Conservation (phyloP, 1,139 yeast species). For the Cylindricascospora bacillispora region DNA sequence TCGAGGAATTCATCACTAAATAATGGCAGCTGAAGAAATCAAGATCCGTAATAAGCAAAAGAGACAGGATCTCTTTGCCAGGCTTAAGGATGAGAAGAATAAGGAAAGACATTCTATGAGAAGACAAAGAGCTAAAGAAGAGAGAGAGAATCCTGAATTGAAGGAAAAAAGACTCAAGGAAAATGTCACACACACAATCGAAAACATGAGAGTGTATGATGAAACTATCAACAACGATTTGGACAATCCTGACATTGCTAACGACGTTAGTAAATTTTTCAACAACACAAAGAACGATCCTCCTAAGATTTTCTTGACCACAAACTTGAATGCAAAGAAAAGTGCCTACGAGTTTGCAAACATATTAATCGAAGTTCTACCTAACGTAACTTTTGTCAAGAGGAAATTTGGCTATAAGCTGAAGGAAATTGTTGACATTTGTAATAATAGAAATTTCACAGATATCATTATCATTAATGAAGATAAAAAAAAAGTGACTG, state of each 20-base stretch:
- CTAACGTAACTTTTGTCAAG: slow-evolving; percentile 75
- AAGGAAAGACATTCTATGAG: slow-evolving; percentile 69
- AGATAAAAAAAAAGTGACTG: slow-evolving; percentile 83
- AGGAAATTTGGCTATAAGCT: slow-evolving; percentile 74
- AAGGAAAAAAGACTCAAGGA: slow-evolving; percentile 66
- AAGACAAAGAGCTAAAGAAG: slow-evolving; percentile 70
- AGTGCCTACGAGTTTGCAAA: slow-evolving; percentile 88
- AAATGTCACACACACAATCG: slow-evolving; percentile 82
- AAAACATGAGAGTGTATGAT: slow-evolving; percentile 76
- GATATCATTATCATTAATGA: slow-evolving; percentile 84
- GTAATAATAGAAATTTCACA: slow-evolving; percentile 73
- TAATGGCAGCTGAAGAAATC: slow-evolving; percentile 15
- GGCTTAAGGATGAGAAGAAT: slow-evolving; percentile 60
- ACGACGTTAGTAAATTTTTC: slow-evolving; percentile 34
- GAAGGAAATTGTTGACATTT: slow-evolving; percentile 74
- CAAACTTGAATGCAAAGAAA: slow-evolving; percentile 75
- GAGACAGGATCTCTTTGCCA: slow-evolving; percentile 68
- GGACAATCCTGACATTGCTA: slow-evolving; percentile 50
- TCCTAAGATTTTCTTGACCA: slow-evolving; percentile 83
- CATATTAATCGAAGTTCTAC: slow-evolving; percentile 68
- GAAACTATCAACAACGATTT: slow-evolving; percentile 57
- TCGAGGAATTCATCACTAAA: neutral
- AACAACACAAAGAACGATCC: slow-evolving; percentile 18
- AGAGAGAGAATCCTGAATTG: slow-evolving; percentile 66
- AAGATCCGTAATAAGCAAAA: slow-evolving; percentile 60